Conservation (phyloP, 106 monocot species). For the Agapanthus africanus region DNA sequence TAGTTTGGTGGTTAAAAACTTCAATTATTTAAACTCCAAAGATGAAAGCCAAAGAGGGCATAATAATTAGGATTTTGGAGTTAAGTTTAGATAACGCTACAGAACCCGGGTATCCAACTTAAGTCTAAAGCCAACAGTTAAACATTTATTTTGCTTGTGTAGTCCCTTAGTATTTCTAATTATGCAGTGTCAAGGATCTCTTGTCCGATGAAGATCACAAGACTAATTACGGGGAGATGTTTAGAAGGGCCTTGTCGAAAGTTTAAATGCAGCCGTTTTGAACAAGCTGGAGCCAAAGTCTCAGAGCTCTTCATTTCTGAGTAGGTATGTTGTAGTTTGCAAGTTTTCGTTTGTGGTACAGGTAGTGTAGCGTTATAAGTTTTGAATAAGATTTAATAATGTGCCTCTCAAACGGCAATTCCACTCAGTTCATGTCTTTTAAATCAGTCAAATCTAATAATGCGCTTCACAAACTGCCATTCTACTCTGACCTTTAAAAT, state of each 20-base stretch:
- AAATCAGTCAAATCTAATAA: background rate
- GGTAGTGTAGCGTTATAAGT: background rate
- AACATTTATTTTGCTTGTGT: no score
- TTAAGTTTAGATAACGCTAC: no score
- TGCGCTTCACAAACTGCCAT: background rate
- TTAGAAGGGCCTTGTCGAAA: slow-evolving; percentile 52
- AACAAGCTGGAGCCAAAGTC: slow-evolving; percentile 34
- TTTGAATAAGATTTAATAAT: background rate
- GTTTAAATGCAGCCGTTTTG: slow-evolving; percentile 43
- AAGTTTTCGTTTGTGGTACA: background rate
- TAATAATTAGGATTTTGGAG: no score
- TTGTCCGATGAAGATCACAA: slow-evolving; percentile 19
- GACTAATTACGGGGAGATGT: slow-evolving; percentile 56
- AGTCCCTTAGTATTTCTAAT: no score
- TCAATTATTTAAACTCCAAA: no score
- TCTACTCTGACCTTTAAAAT: background rate
- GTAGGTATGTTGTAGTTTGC: slow-evolving; percentile 13
- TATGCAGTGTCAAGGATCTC: slow-evolving; percentile 58
- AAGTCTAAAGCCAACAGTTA: no score
- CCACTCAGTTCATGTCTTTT: background rate
- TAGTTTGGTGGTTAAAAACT: no score
- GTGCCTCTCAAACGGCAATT: background rate
- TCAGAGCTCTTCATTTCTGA: slow-evolving; percentile 16
- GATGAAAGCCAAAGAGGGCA: no score
- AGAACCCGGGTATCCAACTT: no score